Conservation (phyloP, 192 early-diverging fungal species). For the Dimargaris xerosporica region DNA sequence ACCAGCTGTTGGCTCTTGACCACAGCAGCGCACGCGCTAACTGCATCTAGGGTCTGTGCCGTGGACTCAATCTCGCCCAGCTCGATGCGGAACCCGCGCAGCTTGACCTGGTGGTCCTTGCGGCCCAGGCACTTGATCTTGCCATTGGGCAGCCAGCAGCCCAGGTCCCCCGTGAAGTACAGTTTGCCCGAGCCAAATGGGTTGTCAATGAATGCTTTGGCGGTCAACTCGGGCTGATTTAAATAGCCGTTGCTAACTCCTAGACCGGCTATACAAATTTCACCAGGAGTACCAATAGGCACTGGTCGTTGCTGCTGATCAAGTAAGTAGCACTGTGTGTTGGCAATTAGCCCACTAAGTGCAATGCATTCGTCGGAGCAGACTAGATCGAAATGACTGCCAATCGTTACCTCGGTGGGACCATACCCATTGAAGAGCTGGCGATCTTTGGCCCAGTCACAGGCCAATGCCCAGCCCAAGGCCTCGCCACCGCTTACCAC, state of each 20-base stretch:
- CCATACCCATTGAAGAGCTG: slow-evolving; percentile 22
- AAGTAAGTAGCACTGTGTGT: slow-evolving; percentile 18
- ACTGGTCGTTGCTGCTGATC: slow-evolving; percentile 13
- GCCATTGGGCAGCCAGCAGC: slow-evolving; percentile 17
- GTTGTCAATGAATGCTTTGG: slow-evolving; percentile 20
- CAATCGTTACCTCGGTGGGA: slow-evolving; percentile 20
- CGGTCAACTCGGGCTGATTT: not conserved
- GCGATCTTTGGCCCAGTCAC: no score
- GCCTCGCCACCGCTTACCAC: slow-evolving; percentile 11
- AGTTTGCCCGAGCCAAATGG: slow-evolving; percentile 17
- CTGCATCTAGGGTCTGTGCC: not conserved
- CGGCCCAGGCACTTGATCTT: slow-evolving; percentile 19
- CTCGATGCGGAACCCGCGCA: slow-evolving; percentile 10
- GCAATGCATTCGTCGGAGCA: not conserved
- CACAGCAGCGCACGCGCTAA: not conserved
- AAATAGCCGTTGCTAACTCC: not conserved
- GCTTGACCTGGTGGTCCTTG: slow-evolving; percentile 10
- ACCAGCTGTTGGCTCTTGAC: not conserved
- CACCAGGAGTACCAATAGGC: slow-evolving; percentile 20
- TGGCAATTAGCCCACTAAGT: slow-evolving; percentile 13
- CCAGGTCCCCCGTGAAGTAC: slow-evolving; percentile 24
- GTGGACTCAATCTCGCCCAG: not conserved
- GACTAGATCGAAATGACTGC: not conserved
- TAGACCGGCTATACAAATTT: slow-evolving; percentile 18
- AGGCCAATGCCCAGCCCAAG: no score